These are phyloP conservation scores for Licmophora abbreviata DNA, from an alignment of 108 stramenopile species.

Conservation along the genomic window DNA sequence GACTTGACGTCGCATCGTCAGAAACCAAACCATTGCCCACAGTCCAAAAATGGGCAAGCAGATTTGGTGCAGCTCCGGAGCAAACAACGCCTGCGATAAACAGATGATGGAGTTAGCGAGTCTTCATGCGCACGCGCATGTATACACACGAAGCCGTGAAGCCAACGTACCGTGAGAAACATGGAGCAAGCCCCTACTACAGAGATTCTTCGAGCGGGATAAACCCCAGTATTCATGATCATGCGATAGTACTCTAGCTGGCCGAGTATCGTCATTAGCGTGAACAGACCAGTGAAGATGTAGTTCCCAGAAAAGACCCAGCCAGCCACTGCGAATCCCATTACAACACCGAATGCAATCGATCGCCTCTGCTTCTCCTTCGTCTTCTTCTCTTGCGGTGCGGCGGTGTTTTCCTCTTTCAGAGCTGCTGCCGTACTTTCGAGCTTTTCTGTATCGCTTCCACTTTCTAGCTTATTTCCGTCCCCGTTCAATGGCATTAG, in stretches of 20 bases:
- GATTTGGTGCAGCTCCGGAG: conserved; percentile 74
- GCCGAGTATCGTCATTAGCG: conserved; percentile 79
- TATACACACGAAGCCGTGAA: neutral
- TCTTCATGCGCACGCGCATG: neutral
- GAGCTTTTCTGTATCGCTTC: conserved; percentile 2
- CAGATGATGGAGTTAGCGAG: neutral
- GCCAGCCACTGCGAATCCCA: conserved; percentile 76
- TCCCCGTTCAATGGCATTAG: neutral
- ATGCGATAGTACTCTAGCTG: conserved; percentile 96
- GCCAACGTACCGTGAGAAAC: conserved; percentile 65
- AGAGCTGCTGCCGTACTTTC: neutral
- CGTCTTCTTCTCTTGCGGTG: conserved; percentile 12
- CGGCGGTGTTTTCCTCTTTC: neutral
- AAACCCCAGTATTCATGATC: conserved; percentile 87
- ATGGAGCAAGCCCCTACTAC: conserved; percentile 77
- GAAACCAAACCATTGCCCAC: conserved; percentile 88
- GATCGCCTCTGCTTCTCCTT: conserved; percentile 41
- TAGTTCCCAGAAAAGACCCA: conserved; percentile 94
- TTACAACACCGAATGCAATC: conserved; percentile 69
- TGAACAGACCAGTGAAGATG: conserved; percentile 84
- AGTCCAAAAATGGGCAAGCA: conserved; percentile 66
- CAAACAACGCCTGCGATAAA: conserved; percentile 46
- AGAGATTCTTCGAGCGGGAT: conserved; percentile 87
- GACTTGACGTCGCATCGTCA: conserved; percentile 65
- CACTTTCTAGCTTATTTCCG: conserved; percentile 5